Evolutionary conservation across 352 stramenopile species (phyloP).

Genomic region (Pythium phragmiticola): DNA sequence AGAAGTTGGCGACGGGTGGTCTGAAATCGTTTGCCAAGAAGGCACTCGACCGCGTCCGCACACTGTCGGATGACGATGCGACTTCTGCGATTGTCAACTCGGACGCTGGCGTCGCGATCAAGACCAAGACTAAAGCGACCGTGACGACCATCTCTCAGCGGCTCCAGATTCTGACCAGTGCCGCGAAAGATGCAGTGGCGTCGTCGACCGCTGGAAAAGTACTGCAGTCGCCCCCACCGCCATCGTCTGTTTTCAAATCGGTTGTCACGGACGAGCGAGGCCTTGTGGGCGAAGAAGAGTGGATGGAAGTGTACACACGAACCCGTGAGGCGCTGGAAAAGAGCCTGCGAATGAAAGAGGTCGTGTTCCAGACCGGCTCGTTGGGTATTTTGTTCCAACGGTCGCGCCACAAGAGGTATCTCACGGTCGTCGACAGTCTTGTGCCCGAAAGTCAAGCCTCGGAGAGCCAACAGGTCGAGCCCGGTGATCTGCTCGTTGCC

Average conservation of each 20-base stretch:
- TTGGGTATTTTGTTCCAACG: constrained; percentile 84
- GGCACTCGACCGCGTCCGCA: constrained; percentile 29
- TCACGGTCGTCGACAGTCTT: constrained; percentile 78
- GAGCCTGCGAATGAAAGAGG: constrained; percentile 53
- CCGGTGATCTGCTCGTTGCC: constrained; percentile 69
- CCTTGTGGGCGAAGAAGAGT: constrained; percentile 61
- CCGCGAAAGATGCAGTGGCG: constrained; percentile 61
- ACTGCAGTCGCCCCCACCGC: constrained; percentile 18
- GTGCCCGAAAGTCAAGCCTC: constrained; percentile 78
- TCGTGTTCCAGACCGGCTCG: constrained; percentile 64
- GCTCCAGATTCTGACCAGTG: constrained; percentile 62
- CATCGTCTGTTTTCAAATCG: neutral
- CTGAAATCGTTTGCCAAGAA: constrained; percentile 28
- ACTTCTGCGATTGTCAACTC: constrained; percentile 14
- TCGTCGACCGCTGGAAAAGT: constrained; percentile 18
- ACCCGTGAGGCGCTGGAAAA: constrained; percentile 53
- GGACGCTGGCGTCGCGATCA: neutral
- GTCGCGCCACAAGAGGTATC: constrained; percentile 63
- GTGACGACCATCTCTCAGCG: constrained; percentile 62
- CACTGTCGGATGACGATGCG: constrained; percentile 29
- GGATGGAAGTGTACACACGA: constrained; percentile 68
- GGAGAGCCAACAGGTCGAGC: constrained; percentile 58
- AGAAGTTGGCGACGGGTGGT: constrained; percentile 15
- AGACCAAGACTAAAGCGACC: constrained; percentile 31
- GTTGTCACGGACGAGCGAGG: constrained; percentile 31